phyloP scores from a whole-genome alignment of 1,139 yeast species.

The Groenewaldozyma auringiensis region DNA sequence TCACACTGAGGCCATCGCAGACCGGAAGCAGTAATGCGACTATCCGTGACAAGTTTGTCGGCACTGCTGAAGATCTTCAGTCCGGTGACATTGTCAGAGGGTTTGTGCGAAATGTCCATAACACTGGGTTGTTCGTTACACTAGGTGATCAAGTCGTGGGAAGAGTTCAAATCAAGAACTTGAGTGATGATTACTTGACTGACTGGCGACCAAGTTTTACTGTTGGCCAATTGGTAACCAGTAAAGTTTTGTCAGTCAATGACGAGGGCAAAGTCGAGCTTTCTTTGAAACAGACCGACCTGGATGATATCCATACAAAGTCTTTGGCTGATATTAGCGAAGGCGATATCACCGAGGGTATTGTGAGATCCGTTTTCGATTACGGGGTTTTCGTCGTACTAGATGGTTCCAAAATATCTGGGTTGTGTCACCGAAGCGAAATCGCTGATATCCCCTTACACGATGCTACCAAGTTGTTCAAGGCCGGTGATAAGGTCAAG shows the following conservation, averaged over 20 bases:
- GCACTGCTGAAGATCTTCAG: constrained; percentile 46
- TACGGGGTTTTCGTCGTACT: constrained; percentile 86
- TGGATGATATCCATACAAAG: constrained; percentile 49
- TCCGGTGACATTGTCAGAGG: constrained; percentile 74
- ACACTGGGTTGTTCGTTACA: constrained; percentile 72
- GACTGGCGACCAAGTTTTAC: constrained; percentile 81
- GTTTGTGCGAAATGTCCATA: constrained; percentile 64
- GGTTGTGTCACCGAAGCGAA: constrained; percentile 81
- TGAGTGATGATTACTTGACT: constrained; percentile 71
- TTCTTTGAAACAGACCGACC: constrained; percentile 76
- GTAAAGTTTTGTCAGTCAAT: constrained; percentile 61
- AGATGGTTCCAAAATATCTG: constrained; percentile 66
- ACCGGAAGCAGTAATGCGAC: constrained; percentile 24
- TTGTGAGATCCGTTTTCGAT: constrained; percentile 64
- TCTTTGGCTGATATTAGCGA: constrained; percentile 53
- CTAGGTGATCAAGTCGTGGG: constrained; percentile 69
- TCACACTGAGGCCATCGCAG: constrained; percentile 48
- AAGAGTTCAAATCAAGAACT: constrained; percentile 71
- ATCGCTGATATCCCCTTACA: constrained; percentile 65
- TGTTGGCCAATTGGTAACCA: constrained; percentile 66
- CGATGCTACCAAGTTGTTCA: constrained; percentile 52
- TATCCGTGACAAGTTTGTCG: constrained; percentile 48
- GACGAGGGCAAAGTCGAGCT: constrained; percentile 56
- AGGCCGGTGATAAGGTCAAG: constrained; percentile 84
- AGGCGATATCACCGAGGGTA: constrained; percentile 72